Evolutionary conservation across 495 filamentous ascomycete species (phyloP), one percentile per base, ranked within the genome.

Genomic region (Aspergillus cavernicola): DNA sequence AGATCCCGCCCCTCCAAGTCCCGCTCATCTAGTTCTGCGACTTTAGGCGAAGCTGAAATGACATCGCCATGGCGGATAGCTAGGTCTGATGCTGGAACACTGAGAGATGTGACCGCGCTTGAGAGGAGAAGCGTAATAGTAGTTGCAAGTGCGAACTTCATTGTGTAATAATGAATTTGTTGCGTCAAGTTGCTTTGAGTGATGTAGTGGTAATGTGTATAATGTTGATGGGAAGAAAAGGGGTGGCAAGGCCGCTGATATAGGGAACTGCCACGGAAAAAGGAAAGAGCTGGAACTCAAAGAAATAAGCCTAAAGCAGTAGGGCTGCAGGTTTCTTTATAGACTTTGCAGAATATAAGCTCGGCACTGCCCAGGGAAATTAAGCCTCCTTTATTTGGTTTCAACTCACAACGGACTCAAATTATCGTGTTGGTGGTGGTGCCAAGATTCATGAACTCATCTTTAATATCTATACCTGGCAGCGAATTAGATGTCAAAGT

Each of bases 1-100:
- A 80, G 58, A 22, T 68, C 44, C 7, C 26, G 32, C 59, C 44
- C 74, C 74, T 26, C 77, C 75, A 80, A 57, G 19, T 68, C 29
- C 2, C 24, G 29, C 59, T 40, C 74, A 73, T 24, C 77, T 75
- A 79, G 57, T 20, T 67, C 66, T n/a, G 51, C 26, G 6, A 50
- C 36, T 28, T 68, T 50, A 15, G 45, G 26, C 15, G 46, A 38
- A 1, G 46, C 31, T 15, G 55, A 39, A 12, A 49, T 53, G n/a
- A 58, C 31, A 12, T 60, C 44, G 11, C 52, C 43, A 53, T 68
- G 63, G 31, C 52, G 52, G 12, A 59, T 43, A n/a, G 58, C 45
- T 4, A 69, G 50, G 26, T 62, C 68, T 7, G 60, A 47, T 35
- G 32, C 36, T 12, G 71, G 63, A 16, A 72, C 55, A 2, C 57